These are phyloP conservation scores for Alloascoidea hylecoeti DNA, from an alignment of 805 yeast species.

Conservation along the genomic window DNA sequence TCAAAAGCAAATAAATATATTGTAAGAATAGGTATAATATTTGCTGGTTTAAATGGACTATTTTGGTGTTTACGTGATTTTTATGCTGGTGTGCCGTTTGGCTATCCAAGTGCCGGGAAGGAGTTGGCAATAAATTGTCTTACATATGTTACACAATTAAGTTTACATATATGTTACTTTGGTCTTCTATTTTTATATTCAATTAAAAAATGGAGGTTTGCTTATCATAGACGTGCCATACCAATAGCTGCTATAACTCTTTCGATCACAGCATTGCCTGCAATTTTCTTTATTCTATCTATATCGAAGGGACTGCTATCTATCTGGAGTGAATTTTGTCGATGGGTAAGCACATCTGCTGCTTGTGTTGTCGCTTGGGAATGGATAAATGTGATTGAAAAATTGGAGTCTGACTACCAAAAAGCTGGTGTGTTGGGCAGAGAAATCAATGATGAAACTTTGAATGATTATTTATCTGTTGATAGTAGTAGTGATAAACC, in stretches of 20 bases:
- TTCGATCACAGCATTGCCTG: slow-evolving; percentile 22
- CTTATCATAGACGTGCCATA: slow-evolving; percentile 30
- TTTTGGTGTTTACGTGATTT: slow-evolving; percentile 12
- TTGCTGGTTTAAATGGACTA: slow-evolving; percentile 17
- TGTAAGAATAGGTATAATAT: slow-evolving; percentile 17
- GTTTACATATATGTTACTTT: slow-evolving; percentile 17
- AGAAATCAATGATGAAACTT: slow-evolving; percentile 32
- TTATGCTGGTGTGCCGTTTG: slow-evolving; percentile 7
- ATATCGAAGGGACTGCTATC: slow-evolving; percentile 23
- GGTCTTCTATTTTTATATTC: slow-evolving; percentile 23
- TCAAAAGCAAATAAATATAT: slow-evolving; percentile 16
- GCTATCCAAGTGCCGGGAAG: slow-evolving; percentile 13
- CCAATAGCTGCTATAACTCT: slow-evolving; percentile 33
- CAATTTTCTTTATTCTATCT: slow-evolving; percentile 22
- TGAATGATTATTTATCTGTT: slow-evolving; percentile 3
- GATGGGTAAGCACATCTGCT: slow-evolving; percentile 32
- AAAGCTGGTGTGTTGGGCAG: slow-evolving; percentile 50
- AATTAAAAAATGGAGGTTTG: slow-evolving; percentile 23
- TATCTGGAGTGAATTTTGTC: slow-evolving; percentile 33
- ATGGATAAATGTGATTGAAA: slow-evolving; percentile 43
- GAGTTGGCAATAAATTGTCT: slow-evolving; percentile 17
- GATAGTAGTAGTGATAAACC: slow-evolving; percentile 3
- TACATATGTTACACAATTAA: slow-evolving; percentile 16
- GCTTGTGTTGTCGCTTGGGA: slow-evolving; percentile 48
- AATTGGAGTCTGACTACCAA: slow-evolving; percentile 34